These are phyloP conservation scores for Clavaria fumosa DNA, from an alignment of 768 basidiomycete species.

Conservation along the genomic window DNA sequence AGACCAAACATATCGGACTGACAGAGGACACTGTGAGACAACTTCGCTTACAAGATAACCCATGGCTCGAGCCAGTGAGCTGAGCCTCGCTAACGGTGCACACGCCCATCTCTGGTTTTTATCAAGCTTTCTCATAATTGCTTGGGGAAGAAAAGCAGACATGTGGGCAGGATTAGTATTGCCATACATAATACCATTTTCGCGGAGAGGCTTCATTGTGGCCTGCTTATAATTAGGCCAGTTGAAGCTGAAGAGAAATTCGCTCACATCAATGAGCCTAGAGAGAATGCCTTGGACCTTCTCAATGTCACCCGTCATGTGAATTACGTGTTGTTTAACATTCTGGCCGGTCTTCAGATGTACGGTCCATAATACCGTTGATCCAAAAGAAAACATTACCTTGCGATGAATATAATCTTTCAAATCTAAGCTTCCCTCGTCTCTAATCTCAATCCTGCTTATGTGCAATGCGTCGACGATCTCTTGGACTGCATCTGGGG, in stretches of 20 bases:
- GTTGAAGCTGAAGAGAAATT: background rate
- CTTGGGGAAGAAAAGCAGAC: constrained; percentile 48
- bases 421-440: constrained; percentile 82
- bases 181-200: constrained; percentile 29
- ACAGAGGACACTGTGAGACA: background rate
- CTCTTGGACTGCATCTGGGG: constrained; percentile 71
- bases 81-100: constrained; percentile 35
- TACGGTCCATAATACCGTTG: background rate
- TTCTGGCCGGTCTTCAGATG: constrained; percentile 26
- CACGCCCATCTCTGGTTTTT: constrained; percentile 33
- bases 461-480: constrained; percentile 92
- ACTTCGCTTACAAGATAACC: constrained; percentile 60
- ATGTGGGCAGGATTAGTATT: constrained; percentile 41
- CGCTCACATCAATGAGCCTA: constrained; percentile 57
- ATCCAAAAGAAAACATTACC: constrained; percentile 22
- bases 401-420: constrained; percentile 79
- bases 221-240: constrained; percentile 13
- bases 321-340: constrained; percentile 64
- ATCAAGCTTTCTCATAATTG: constrained; percentile 24
- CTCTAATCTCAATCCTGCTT: constrained; percentile 85
- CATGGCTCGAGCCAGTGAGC: constrained; percentile 62
- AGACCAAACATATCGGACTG: background rate
- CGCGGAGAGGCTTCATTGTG: constrained; percentile 20
- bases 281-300: constrained; percentile 53
- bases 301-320: constrained; percentile 50